Conservation (phyloP, 805 yeast species). For the Isabelozyma gotoi region DNA sequence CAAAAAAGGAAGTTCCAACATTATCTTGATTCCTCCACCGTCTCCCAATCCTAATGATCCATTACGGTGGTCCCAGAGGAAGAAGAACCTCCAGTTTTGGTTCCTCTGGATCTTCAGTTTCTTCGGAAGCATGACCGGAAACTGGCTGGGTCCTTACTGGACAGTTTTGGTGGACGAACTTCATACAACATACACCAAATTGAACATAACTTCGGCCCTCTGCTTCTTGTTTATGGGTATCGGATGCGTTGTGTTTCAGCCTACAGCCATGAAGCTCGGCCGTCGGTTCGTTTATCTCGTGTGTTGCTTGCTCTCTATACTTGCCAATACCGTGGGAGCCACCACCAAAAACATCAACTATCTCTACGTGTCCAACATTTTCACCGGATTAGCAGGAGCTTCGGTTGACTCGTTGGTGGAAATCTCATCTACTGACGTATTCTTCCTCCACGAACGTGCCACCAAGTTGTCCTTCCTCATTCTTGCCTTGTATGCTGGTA, state of each 20-base stretch:
- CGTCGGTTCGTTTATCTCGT: constrained; percentile 45
- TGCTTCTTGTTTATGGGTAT: constrained; percentile 4
- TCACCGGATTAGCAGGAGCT: constrained; percentile 29
- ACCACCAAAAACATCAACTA: not conserved
- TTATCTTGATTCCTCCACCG: constrained; percentile 64
- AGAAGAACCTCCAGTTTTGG: constrained; percentile 45
- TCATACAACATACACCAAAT: constrained; percentile 7
- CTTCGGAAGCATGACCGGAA: constrained; percentile 13
- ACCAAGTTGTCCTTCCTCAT: not conserved
- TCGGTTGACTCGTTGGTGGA: constrained; percentile 52
- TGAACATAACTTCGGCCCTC: constrained; percentile 4
- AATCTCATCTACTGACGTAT: constrained; percentile 48
- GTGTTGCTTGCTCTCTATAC: constrained; percentile 13
- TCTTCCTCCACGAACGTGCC: constrained; percentile 50
- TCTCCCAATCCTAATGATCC: constrained; percentile 71
- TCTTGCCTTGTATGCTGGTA: constrained; percentile 3
- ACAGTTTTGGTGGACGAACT: constrained; percentile 13
- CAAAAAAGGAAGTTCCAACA: constrained; percentile 23
- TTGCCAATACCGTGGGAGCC: constrained; percentile 3
- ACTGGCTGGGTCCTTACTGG: constrained; percentile 16
- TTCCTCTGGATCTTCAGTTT: constrained; percentile 9
- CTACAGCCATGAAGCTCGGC: constrained; percentile 50
- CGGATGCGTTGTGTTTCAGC: constrained; percentile 52
- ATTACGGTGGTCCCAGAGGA: constrained; percentile 54
- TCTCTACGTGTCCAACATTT: constrained; percentile 27